A percentile compares a stretch with the other conserved stretches of the same genome.
Evolutionary conservation across 1,139 yeast species (phyloP).

Genomic region (Candida sp.): DNA sequence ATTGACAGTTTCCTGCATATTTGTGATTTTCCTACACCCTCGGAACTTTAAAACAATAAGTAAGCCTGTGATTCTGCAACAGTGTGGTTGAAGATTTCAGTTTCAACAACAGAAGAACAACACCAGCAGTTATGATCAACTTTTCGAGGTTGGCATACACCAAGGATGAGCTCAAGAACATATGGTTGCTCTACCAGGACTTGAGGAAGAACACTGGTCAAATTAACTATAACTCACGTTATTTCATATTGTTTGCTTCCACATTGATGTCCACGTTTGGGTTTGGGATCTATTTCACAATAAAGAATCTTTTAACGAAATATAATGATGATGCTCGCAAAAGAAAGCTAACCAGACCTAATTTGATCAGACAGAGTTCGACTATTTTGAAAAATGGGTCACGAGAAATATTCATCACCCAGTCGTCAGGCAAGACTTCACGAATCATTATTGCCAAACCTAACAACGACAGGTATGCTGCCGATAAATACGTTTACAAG

Average conservation of each 20-base stretch:
- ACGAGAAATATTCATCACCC: slow-evolving; percentile 54
- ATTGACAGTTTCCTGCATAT: no score
- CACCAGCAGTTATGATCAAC: slow-evolving; percentile 22
- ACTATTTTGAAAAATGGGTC: slow-evolving; percentile 50
- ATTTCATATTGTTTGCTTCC: slow-evolving; percentile 41
- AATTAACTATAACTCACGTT: slow-evolving; percentile 43
- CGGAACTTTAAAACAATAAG: background rate
- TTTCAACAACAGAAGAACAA: background rate
- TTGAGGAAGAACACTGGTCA: slow-evolving; percentile 36
- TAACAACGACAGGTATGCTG: slow-evolving; percentile 59
- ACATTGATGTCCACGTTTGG: slow-evolving; percentile 44
- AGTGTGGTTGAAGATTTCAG: background rate
- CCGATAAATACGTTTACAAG: slow-evolving; percentile 63
- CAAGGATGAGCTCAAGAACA: slow-evolving; percentile 31
- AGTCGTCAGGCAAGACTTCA: slow-evolving; percentile 36
- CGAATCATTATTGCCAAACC: slow-evolving; percentile 59
- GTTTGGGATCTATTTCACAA: slow-evolving; percentile 33
- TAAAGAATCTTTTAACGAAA: slow-evolving; percentile 27
- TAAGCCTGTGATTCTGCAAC: background rate
- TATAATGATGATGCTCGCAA: slow-evolving; percentile 29
- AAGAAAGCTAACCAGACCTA: slow-evolving; percentile 30
- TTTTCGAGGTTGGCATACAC: slow-evolving; percentile 33
- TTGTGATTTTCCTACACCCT: background rate
- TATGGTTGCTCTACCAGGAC: slow-evolving; percentile 35
- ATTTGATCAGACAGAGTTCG: slow-evolving; percentile 40